phyloP scores from a whole-genome alignment of 192 early-diverging fungal species.

The Gaertneriomyces semiglobifer region DNA sequence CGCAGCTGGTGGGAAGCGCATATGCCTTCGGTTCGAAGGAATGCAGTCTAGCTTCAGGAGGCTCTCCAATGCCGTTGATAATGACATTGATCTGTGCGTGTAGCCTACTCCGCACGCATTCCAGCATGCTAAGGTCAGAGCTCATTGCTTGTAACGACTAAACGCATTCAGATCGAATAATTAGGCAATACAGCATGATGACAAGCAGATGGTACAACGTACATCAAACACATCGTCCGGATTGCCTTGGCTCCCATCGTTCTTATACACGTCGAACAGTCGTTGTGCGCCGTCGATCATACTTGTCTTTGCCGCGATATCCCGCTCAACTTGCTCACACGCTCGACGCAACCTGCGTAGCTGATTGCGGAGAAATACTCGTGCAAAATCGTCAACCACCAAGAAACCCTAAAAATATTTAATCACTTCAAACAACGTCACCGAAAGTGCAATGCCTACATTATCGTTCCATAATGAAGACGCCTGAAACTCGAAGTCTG shows the following conservation, averaged over 20 bases:
- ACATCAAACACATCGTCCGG: constrained; percentile 61
- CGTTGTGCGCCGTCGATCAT: constrained; percentile 51
- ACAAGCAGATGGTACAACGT: not conserved
- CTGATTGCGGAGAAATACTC: constrained; percentile 65
- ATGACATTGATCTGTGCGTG: constrained; percentile 65
- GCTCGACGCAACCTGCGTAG: constrained; percentile 55
- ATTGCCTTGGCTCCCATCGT: constrained; percentile 53
- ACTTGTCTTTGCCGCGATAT: constrained; percentile 47
- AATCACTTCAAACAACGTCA: not conserved
- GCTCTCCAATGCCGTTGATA: constrained; percentile 55
- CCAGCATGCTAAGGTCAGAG: constrained; percentile 47
- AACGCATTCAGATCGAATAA: not conserved
- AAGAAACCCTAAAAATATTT: constrained; percentile 36
- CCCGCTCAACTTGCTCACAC: constrained; percentile 44
- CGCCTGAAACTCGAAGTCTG: constrained; percentile 35
- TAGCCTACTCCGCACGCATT: constrained; percentile 41
- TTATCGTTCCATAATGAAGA: constrained; percentile 42
- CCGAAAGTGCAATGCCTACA: not conserved
- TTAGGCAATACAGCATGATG: not conserved
- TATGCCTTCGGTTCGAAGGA: constrained; percentile 67
- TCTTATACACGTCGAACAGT: constrained; percentile 47
- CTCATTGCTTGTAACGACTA: not conserved
- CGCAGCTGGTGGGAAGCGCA: constrained; percentile 71
- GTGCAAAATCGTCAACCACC: constrained; percentile 53
- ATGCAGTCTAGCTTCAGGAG: constrained; percentile 51